Evolutionary conservation across 805 yeast species (phyloP).

Genomic region (Kregervanrija delftensis): DNA sequence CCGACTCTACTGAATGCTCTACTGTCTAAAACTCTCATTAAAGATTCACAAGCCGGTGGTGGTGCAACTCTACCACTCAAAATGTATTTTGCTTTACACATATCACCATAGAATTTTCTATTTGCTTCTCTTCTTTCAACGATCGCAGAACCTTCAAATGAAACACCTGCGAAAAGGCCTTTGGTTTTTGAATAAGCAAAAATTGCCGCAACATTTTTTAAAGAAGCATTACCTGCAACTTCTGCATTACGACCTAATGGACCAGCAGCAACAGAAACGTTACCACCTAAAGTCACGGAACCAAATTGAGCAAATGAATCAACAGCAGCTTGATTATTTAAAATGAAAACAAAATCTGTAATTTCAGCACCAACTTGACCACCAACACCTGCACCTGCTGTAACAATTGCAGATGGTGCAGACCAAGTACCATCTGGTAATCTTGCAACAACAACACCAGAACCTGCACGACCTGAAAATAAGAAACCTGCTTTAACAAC

Average conservation of each 20-base stretch:
- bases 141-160: conserved; percentile 92
- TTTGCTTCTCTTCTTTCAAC: conserved; percentile 97
- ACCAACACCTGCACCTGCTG: conserved; percentile 99
- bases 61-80: conserved; percentile 84
- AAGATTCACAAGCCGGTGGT: conserved; percentile 84
- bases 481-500: conserved; percentile 96
- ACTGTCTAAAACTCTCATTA: conserved; percentile 79
- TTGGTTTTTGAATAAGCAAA: conserved; percentile 93
- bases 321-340: conserved; percentile 83
- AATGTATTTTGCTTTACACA: conserved; percentile 81
- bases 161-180: conserved; percentile 95
- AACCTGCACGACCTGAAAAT: conserved; percentile 95
- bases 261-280: conserved; percentile 93
- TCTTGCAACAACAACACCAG: conserved; percentile 91
- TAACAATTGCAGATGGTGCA: conserved; percentile 90
- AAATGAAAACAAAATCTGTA: conserved; percentile 91
- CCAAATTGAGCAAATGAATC: conserved; percentile 92
- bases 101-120: conserved; percentile 85
- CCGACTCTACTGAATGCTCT: conserved; percentile 60
- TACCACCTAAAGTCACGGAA: conserved; percentile 91
- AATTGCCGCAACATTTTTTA: conserved; percentile 81
- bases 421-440: conserved; percentile 96
- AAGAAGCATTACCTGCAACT: conserved; percentile 91
- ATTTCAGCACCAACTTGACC: conserved; percentile 96
- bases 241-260: conserved; percentile 97